Evolutionary conservation across 768 basidiomycete genomes (phyloP).

Genomic region (Collybiopsis luxurians): DNA sequence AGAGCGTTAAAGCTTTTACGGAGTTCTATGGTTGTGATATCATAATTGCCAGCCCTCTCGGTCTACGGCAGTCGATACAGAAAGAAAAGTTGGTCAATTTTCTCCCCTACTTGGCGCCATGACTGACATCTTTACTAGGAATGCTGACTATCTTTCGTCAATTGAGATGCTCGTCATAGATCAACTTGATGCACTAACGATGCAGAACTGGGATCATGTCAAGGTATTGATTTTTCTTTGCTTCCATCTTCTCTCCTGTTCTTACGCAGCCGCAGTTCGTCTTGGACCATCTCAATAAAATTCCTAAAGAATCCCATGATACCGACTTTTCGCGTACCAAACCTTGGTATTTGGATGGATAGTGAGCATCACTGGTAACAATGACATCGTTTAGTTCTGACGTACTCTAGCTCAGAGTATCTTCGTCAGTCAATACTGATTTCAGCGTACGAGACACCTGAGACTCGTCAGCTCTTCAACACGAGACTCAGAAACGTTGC

Average conservation of each 20-base stretch:
- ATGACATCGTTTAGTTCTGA: background rate
- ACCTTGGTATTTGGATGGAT: conserved; percentile 95
- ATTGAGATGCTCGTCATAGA: conserved; percentile 91
- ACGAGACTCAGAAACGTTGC: conserved; percentile 74
- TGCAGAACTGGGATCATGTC: conserved; percentile 99
- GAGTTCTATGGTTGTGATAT: conserved; percentile 91
- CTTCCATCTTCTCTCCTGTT: background rate
- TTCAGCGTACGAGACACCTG: conserved; percentile 87
- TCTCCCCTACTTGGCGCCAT: background rate
- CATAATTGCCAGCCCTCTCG: conserved; percentile 91
- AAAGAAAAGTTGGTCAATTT: conserved; percentile 77
- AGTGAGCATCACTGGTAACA: conserved; percentile 50
- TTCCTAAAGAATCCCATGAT: conserved; percentile 92
- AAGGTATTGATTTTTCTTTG: conserved; percentile 50
- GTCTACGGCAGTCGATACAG: conserved; percentile 87
- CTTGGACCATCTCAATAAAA: conserved; percentile 77
- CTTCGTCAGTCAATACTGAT: conserved; percentile 89
- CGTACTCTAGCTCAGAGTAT: conserved; percentile 63
- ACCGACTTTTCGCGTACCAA: conserved; percentile 97
- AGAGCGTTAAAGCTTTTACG: conserved; percentile 87
- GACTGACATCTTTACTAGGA: conserved; percentile 39
- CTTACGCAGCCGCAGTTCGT: conserved; percentile 58
- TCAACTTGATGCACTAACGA: conserved; percentile 87
- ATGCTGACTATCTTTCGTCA: conserved; percentile 87
- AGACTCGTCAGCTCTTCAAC: conserved; percentile 79